Base-by-base conservation (phyloP, 2,329 filamentous ascomycete genomes). In the Arthroderma sp. region DNA sequence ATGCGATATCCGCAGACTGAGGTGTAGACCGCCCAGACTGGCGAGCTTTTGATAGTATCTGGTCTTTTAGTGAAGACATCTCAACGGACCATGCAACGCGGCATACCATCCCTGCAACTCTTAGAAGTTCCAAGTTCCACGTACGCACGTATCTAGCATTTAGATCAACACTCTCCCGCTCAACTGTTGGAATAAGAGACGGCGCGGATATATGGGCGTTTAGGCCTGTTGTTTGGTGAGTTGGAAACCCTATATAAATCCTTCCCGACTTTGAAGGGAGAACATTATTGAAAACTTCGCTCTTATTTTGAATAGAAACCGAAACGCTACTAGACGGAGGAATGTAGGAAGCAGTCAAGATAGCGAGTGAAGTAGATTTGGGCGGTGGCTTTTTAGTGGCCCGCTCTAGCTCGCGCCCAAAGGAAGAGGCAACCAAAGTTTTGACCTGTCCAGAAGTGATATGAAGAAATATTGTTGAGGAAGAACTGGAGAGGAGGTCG, bases 351-450 rank as follows among this genome's bases (percentile, higher is more conserved):
- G 89, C 87, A 0, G 88, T 95, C 40, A 98, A 66, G 31, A 96
- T 84, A 5, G 89, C 83, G 28, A 98, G 75, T 42, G 80, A 85
- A 0, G 91, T 93, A 7, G 75, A 75, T 59, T 86, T 94, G 0
- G 91, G 91, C 0, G 93, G 91, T 2, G 88, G 85, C 58, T 98
- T 98, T 66, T 96, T 95, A 1, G 93, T 98, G 10, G 93, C 91
- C 49, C 93, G 78, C 65, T 96, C 87, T 7, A 98, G 75, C 60
- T 98, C 93, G 1, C 80, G 74, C 2, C 86, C 80, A 55, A 96
- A 86, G 34, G 72, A 77, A 29, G 75, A 67, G 15, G 76, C 71
- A 1, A 95, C 80, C 39, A 76, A 83, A 0, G 88, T 94, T 53
- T 78, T 75, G 30, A 96, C 80, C 38, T 77, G 76, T 29, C 89